Percentiles rank a stretch among this genome's conserved stretches.
Conservation (phyloP, 345 rosid species). For the Salix purpurea region DNA sequence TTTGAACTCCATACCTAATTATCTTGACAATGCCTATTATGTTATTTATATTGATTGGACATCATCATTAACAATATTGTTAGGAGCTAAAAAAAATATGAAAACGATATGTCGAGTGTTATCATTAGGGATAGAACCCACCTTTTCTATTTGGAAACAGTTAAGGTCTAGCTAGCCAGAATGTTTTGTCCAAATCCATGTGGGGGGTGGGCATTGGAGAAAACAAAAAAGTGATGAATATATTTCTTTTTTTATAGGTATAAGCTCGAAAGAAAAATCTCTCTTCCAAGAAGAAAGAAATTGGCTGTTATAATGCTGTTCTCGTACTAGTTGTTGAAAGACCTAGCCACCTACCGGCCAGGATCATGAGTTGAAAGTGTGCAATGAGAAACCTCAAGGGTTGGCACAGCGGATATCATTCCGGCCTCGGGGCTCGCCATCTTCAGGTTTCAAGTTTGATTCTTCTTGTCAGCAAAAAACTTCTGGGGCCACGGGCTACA, state of each 20-base stretch:
- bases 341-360: neutral
- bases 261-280: neutral
- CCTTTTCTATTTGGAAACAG: constrained; percentile 10
- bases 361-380: neutral
- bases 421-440: too few relatives aligned
- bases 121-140: neutral
- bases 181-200: neutral
- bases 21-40: neutral
- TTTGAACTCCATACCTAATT: neutral
- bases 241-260: neutral
- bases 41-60: neutral
- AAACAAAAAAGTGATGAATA: neutral
- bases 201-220: neutral
- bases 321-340: neutral
- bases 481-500: neutral
- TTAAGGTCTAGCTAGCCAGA: neutral
- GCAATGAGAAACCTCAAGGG: neutral
- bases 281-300: neutral
- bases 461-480: too few relatives aligned
- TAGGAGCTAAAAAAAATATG: constrained; percentile 1
- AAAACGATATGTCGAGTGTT: constrained; percentile 6
- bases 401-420: too few relatives aligned
- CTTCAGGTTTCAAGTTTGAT: too few relatives aligned
- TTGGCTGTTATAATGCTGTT: neutral
- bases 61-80: neutral